Percentiles rank a stretch among this genome's conserved stretches.
Evolutionary conservation across 2,329 filamentous ascomycete species (phyloP).

Genomic region (Colletotrichum somersetense): DNA sequence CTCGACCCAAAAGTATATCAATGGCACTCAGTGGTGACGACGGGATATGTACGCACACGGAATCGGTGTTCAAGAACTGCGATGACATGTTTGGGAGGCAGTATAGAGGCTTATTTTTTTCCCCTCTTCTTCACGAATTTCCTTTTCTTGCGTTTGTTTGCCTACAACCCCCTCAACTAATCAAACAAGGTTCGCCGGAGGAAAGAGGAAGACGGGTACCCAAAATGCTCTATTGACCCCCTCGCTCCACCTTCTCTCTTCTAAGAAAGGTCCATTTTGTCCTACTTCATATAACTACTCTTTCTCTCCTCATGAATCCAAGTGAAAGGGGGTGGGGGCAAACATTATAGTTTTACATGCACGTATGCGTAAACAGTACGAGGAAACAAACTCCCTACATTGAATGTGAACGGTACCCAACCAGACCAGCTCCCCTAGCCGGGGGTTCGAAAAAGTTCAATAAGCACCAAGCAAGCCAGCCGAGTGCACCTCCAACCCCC

Average conservation of each 20-base stretch:
- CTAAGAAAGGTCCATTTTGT: not conserved
- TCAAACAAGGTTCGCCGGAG: not conserved
- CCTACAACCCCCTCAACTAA: not conserved
- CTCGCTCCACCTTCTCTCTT: not conserved
- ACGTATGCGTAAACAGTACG: conserved; percentile 11
- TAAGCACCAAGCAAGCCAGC: conserved; percentile 10
- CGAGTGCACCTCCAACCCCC: not conserved
- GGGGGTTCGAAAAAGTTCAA: not conserved
- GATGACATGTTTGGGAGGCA: not conserved
- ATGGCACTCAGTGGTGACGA: conserved; percentile 61
- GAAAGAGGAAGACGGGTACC: not conserved
- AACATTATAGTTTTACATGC: conserved; percentile 30
- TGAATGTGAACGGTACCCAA: conserved; percentile 19
- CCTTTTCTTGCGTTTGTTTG: not conserved
- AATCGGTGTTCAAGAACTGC: no score
- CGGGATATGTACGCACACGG: not conserved
- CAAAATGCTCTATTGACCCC: not conserved
- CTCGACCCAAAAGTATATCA: conserved; percentile 58
- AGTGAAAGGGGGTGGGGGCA: not conserved
- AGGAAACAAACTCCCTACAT: conserved; percentile 25
- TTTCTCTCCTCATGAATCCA: not conserved
- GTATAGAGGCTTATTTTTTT: not conserved
- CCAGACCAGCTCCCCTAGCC: conserved; percentile 18
- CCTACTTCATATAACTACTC: not conserved
- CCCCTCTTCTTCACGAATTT: not conserved